Base-by-base conservation (phyloP, 2,329 filamentous ascomycete species). In the Clonostachys rosea region DNA sequence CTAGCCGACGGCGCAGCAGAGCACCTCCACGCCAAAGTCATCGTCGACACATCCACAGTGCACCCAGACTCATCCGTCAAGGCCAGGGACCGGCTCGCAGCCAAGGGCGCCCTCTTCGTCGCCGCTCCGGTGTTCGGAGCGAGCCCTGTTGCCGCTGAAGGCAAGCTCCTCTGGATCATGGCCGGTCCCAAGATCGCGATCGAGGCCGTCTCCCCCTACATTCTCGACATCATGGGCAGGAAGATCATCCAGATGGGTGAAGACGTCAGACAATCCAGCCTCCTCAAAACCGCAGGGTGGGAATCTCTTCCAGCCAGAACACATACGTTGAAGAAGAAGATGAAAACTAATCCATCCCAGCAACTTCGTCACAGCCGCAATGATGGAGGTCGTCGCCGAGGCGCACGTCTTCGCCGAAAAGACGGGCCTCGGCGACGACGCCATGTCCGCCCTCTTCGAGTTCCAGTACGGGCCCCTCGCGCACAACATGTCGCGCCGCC, bases 21-120 rank as follows among this genome's bases (percentile, higher is more conserved):
- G n/a, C 24, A 54, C 12, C 37, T 67, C 3, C 12, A 48, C 5
- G 59, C 58, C n/a, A 78, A 76, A 51, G 61, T 69, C 12, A 51
- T 77, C 9, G 61, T 73, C 16, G 75, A 79, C 49, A 75, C 73
- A 0, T 76, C 74, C 1, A 78, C 75, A 1, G 67, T 78, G 2
- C 71, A 76, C 46, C 74, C 75, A 0, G 57, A 65, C 7, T 72
- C 72, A 0, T 68, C 71, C 0, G 51, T 56, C 2, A 49, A 51
- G 6, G 58, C 63, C 1, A 49, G 64, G 1, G 43, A 47, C 1
- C 57, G 55, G 1, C 52, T 78, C 1, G 43, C 47, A 0, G 53
- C 49, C 5, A 52, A 48, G 11, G 61, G 60, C 0, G 68, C 62
- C 4, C 46, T 49, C 4, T 75, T 75, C 43, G 56, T 77, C 30